Base-by-base conservation (phyloP, 768 basidiomycete genomes). In the Cystofilobasidium capitatum region DNA sequence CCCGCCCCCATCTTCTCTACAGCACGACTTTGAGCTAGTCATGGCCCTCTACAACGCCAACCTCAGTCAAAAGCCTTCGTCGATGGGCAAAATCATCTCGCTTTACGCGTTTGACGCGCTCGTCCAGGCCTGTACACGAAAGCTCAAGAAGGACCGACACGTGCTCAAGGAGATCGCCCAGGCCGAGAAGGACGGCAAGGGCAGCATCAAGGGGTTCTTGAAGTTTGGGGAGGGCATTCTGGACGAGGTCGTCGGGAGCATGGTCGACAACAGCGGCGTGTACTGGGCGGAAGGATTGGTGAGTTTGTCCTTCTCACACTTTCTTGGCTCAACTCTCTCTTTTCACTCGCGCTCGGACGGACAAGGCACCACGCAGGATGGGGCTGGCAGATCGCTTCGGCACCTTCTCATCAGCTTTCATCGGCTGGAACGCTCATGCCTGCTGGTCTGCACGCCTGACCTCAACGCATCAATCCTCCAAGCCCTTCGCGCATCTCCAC, bases 21-120 rank as follows among this genome's bases (percentile, higher is more conserved):
- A 55, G 51, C 6, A 55, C 51, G 51, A 55, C 31, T 33, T 14
- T 31, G 51, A 55, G 51, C 51, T 55, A 7, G 31, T 55, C 29
- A 16, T 22, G 51, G 31, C 51, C 6, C 29, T 55, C 31, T n/a
- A 31, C 31, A n/a, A 16, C 17, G 7, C 33, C 29, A 9, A 31
- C 12, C 2, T 6, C 16, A 31, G 12, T 6, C 51, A 31, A 17
- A 14, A 8, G 29, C 31, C 51, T 26, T 55, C 51, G 29, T 8
- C 51, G 51, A 16, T 31, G 7, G 51, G 51, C 51, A 55, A 55
- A 31, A 33, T 55, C 51, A 55, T 55, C 16, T 14, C 51, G 26
- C 51, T 55, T 12, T 55, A 55, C 51, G 51, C 51, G 29, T 33
- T 33, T 20, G 51, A 55, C 31, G 26, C 51, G 51, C 51, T 55